phyloP scores from a whole-genome alignment of 1,284 basidiomycete genomes.

The Melampsora larici-populina region DNA sequence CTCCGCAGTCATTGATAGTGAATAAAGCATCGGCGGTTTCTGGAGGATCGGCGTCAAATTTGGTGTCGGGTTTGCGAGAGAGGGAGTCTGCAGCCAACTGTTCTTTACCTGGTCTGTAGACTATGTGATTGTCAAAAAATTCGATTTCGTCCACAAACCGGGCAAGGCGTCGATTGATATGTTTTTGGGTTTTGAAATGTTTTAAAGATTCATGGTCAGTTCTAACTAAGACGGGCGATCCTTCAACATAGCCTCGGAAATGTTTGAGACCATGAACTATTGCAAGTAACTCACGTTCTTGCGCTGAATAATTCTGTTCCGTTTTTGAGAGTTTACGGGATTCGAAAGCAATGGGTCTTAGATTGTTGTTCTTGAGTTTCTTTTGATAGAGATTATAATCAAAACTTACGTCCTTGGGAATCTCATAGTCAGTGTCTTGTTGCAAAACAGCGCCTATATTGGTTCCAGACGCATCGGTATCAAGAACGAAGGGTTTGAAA shows the following conservation, averaged over 20 bases:
- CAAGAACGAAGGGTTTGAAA: background rate
- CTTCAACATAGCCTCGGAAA: conserved; percentile 1
- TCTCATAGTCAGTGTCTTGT: background rate
- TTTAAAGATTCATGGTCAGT: conserved; percentile 10
- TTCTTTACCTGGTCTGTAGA: no score
- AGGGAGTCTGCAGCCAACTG: conserved; percentile 3
- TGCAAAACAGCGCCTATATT: conserved; percentile 22
- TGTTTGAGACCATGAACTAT: conserved; percentile 23
- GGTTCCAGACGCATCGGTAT: no score
- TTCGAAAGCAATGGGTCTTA: no score
- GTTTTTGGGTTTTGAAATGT: conserved; percentile 20
- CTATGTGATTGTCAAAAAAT: no score
- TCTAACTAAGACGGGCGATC: conserved; percentile 3
- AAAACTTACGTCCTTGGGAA: no score
- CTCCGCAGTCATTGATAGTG: background rate
- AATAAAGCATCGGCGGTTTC: background rate
- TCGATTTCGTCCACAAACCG: no score
- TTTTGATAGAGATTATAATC: no score
- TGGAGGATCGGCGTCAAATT: background rate
- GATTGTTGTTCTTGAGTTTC: background rate
- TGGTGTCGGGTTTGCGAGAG: conserved; percentile 1
- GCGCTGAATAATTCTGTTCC: no score
- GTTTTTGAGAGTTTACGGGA: conserved; percentile 16
- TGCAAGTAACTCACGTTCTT: conserved; percentile 26
- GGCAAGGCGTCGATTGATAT: background rate